phyloP scores from a whole-genome alignment of 108 stramenopile genomes.

The Tribonema minus region DNA sequence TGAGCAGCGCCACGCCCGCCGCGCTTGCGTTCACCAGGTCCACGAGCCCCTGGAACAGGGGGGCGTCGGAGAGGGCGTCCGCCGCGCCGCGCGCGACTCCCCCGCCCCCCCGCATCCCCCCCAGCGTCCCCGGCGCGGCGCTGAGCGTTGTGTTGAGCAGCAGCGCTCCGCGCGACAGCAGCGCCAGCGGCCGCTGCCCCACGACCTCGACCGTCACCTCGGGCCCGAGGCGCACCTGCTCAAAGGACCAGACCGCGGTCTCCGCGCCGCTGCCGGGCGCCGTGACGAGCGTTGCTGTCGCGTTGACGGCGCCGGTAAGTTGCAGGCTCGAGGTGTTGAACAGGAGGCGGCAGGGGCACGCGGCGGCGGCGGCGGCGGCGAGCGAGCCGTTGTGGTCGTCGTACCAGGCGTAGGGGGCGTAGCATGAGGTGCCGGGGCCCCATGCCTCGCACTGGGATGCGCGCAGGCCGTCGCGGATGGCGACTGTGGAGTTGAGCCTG shows the following conservation, averaged over 20 bases:
- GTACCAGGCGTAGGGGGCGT: too few species aligned
- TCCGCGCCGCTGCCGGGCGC: slow-evolving; percentile 64
- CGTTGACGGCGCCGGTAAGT: slow-evolving; percentile 60
- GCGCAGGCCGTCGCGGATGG: too few species aligned
- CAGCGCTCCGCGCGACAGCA: slow-evolving; percentile 62
- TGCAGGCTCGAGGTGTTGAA: slow-evolving; percentile 68
- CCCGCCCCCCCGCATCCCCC: slow-evolving; percentile 73
- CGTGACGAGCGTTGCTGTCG: slow-evolving; percentile 58
- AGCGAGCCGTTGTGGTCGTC: too few species aligned
- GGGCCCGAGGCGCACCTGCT: slow-evolving; percentile 67
- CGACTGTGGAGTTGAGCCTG: too few species aligned
- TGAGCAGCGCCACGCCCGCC: slow-evolving; percentile 13
- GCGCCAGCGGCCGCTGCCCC: slow-evolving; percentile 68
- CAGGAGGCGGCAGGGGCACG: slow-evolving; percentile 55
- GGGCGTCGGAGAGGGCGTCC: slow-evolving; percentile 2
- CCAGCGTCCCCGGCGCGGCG: slow-evolving; percentile 61
- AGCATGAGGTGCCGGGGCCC: too few species aligned
- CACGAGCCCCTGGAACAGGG: neutral
- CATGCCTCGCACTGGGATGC: too few species aligned
- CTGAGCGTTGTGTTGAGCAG: slow-evolving; percentile 62
- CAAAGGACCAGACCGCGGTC: slow-evolving; percentile 70
- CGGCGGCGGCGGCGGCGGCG: too few species aligned
- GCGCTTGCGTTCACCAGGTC: slow-evolving; percentile 2
- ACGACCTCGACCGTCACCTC: slow-evolving; percentile 61
- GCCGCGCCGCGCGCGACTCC: slow-evolving; percentile 56